Conservation (phyloP, 148 eudicot genomes). For the Mesembryanthemum crystallinum region DNA sequence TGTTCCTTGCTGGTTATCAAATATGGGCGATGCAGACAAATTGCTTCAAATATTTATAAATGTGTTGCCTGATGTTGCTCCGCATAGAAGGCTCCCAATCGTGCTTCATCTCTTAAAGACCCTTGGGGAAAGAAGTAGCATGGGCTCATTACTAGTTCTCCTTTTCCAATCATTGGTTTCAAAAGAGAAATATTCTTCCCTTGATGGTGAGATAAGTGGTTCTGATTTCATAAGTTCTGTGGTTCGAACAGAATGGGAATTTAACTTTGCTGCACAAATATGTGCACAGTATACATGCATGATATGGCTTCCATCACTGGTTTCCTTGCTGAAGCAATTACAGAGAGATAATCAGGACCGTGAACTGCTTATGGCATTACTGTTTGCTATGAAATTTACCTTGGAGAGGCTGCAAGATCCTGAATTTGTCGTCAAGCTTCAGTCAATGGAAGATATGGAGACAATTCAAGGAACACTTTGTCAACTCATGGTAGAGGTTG, state of each 20-base stretch:
- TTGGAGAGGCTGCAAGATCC: slow-evolving; percentile 75
- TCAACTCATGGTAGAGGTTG: slow-evolving; percentile 66
- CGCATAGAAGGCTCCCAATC: slow-evolving; percentile 68
- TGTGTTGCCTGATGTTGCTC: slow-evolving; percentile 68
- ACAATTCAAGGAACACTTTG: slow-evolving; percentile 56
- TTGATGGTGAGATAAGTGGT: slow-evolving; percentile 28
- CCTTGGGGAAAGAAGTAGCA: slow-evolving; percentile 69
- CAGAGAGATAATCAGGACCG: slow-evolving; percentile 33
- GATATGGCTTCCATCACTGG: slow-evolving; percentile 88
- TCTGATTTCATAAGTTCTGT: slow-evolving; percentile 34
- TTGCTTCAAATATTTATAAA: slow-evolving; percentile 80
- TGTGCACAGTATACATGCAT: slow-evolving; percentile 70
- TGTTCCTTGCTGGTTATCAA: slow-evolving; percentile 80
- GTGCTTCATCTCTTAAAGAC: slow-evolving; percentile 62
- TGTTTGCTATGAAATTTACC: slow-evolving; percentile 58
- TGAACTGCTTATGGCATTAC: slow-evolving; percentile 42
- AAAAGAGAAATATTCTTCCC: slow-evolving; percentile 31
- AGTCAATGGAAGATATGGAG: slow-evolving; percentile 46
- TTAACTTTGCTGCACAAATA: slow-evolving; percentile 54
- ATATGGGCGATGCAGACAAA: slow-evolving; percentile 37
- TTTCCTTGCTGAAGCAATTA: slow-evolving; percentile 51
- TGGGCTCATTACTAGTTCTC: slow-evolving; percentile 70
- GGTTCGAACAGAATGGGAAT: slow-evolving; percentile 68
- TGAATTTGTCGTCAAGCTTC: slow-evolving; percentile 71
- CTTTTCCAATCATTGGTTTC: slow-evolving; percentile 72